A percentile compares a stretch with the other conserved stretches of the same genome.
These are phyloP conservation scores for Murraya paniculata DNA, from an alignment of 345 rosid genomes.

Conservation along the genomic window DNA sequence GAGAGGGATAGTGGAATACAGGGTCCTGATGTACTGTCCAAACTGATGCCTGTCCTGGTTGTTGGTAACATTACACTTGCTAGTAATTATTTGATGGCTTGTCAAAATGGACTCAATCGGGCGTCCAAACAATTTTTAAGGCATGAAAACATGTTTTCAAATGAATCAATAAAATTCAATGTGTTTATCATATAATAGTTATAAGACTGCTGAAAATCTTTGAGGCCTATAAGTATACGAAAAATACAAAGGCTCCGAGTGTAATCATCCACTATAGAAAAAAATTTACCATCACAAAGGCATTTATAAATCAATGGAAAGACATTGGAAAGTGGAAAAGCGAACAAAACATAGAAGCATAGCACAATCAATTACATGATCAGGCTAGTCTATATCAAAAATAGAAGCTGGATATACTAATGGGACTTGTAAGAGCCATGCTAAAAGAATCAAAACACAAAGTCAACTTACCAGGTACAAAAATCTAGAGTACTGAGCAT, in stretches of 20 bases:
- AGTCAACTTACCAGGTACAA: conserved; percentile 57
- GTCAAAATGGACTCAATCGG: neutral
- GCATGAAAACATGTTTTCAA: neutral
- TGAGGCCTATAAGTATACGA: neutral
- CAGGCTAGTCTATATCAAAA: neutral
- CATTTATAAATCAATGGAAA: neutral
- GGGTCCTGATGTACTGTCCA: neutral
- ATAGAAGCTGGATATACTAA: neutral
- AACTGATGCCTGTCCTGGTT: neutral
- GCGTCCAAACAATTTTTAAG: neutral
- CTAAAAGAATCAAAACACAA: neutral
- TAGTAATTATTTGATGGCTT: neutral
- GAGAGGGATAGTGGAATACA: neutral
- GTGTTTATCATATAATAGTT: neutral
- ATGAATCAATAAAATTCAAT: neutral
- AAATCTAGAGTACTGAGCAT: conserved; percentile 88
- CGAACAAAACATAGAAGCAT: neutral
- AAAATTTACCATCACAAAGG: neutral
- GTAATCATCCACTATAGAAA: neutral
- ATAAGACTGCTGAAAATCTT: neutral
- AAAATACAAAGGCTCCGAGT: neutral
- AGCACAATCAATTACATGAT: neutral
- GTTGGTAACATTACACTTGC: neutral
- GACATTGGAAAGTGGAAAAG: neutral
- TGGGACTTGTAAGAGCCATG: neutral